Evolutionary conservation across 306 rosid species (phyloP), one percentile per base, ranked within the genome.

Genomic region (Morella rubra): DNA sequence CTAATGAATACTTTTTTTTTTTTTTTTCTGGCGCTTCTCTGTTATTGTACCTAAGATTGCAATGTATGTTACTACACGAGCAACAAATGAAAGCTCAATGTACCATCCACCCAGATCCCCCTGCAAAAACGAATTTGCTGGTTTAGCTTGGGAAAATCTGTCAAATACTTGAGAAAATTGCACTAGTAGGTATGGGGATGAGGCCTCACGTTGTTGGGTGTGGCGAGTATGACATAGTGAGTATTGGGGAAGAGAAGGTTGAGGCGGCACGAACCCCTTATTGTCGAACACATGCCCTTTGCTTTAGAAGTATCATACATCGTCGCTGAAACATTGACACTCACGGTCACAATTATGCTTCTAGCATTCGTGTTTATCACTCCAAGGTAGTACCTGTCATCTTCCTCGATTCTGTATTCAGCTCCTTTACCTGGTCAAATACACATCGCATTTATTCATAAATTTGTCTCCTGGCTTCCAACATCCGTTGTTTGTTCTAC

Each of bases 241-340:
- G 86, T 85, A 4, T 55, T 22, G 8, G 97, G 93, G 86, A 89
- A 90, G 45, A 50, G 56, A 62, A 84, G 76, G 46, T 61, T 77
- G 73, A 90, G 89, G 72, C 59, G 85, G 74, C 97, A 90, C 0
- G 77, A 85, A 16, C 88, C 94, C 5, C 81, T 82, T 54, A 59
- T 41, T 64, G 85, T 77, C 40, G 94, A 85, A 75, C 93, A 93
- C 69, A 69, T 77, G 3, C 84, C 80, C 49, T 84, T 85, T 77
- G 94, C 92, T 76, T 86, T 84, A 24, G 85, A 71, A 81, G 83
- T 77, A 72, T 93, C 92, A 74, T 93, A 86, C 55, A 87, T 86
- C 74, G 72, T 89, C n/a, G 96, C 87, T 1, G 90, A 89, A 74
- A 89, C 84, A 71, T 84, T 83, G 44, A 86, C 44, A 45, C 66